Evolutionary conservation across 129 eudicot species (phyloP), one percentile per base, ranked within the genome.

Genomic region (Artemisia tridentata): DNA sequence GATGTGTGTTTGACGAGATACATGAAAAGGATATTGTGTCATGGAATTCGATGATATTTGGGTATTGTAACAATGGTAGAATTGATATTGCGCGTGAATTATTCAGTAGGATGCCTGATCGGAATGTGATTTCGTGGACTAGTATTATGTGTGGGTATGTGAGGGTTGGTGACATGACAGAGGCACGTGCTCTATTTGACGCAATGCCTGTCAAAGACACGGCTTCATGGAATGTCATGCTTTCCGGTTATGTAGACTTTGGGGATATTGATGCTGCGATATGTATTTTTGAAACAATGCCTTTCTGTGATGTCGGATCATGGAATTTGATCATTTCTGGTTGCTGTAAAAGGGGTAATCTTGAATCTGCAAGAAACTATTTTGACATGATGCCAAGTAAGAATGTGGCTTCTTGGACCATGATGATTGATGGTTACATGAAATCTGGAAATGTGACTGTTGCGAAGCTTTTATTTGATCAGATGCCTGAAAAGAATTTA

Each of bases 201-300:
- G 80, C 38, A 61, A 84, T 84, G 89, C 86, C 89, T 29, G 65
- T 21, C 0, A 84, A 72, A 74, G 89, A 84, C 52, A 74, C 72
- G 63, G 86, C 89, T 67, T 76, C 80, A 4, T 84, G 86, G 89
- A 84, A 84, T 46, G 80, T 84, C 13, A 84, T 84, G 82, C 55
- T 85, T 19, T 85, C 89, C 41, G 86, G 89, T 46, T 85, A 85
- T 60, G 69, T 81, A 21, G 75, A 68, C 4, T 47, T 7, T 27
- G 78, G 78, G 15, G 73, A 85, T 16, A 58, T 81, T 41, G 72
- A 68, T 43, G 63, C 81, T 63, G 84, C 86, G 79, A 29, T 15
- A 11, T 10, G 34, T 74, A 38, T 79, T 20, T 77, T 81, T 46
- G 71, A 81, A 15, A 55, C 25, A 20, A 81, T 75, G 80, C 86